These are phyloP conservation scores for Oryza meridionalis DNA, from an alignment of 176 grass and related monocot species.

Conservation along the genomic window DNA sequence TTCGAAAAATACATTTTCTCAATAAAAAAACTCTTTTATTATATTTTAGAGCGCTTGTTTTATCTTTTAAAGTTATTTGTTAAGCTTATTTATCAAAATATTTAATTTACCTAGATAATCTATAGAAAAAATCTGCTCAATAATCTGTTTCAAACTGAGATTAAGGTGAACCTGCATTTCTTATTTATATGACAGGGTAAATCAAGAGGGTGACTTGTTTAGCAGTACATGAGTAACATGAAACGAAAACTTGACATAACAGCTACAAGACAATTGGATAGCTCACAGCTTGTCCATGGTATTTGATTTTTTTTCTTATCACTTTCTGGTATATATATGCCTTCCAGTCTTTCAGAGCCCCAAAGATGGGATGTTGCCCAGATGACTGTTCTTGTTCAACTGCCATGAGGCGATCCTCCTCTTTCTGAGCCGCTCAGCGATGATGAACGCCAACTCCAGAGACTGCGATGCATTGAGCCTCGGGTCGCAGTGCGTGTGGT, in stretches of 20 bases:
- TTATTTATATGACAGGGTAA: constrained; percentile 31
- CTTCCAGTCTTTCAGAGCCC: constrained; percentile 37
- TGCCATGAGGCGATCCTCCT: constrained; percentile 64
- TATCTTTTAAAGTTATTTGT: too few species aligned
- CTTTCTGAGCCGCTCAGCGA: constrained; percentile 70
- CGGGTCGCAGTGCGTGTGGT: constrained; percentile 82
- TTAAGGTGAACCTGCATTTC: background rate
- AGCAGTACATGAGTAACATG: background rate
- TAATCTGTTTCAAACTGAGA: too few species aligned
- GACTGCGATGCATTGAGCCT: constrained; percentile 89
- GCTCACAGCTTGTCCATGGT: background rate
- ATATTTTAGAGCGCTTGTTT: too few species aligned
- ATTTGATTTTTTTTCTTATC: constrained; percentile 6
- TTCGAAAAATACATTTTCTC: too few species aligned
- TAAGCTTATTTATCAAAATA: too few species aligned
- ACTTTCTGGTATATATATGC: background rate
- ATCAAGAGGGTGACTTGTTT: background rate
- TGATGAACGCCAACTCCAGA: constrained; percentile 80
- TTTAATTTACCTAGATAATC: too few species aligned
- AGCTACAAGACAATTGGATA: constrained; percentile 7
- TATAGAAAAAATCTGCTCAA: too few species aligned
- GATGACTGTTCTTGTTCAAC: constrained; percentile 35
- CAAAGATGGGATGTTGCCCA: constrained; percentile 47
- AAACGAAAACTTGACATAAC: constrained; percentile 15
- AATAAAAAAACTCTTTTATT: too few species aligned